Conservation (phyloP, 1,139 yeast species). For the Sugiyamaella pinicola region DNA sequence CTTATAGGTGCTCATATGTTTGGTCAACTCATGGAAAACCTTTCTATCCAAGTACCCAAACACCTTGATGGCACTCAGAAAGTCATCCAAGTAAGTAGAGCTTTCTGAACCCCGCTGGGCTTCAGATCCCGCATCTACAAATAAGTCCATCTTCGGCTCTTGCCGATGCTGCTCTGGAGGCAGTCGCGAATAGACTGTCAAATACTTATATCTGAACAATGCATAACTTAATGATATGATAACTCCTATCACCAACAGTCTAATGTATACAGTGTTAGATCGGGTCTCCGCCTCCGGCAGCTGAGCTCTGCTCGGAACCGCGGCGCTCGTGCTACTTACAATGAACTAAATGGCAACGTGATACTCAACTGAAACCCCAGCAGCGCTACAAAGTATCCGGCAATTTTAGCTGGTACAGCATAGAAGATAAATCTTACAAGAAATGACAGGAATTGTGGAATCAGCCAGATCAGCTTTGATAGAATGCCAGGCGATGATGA, state of each 20-base stretch:
- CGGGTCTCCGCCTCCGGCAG: too few species aligned
- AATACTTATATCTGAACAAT: conserved; percentile 52
- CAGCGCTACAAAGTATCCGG: conserved; percentile 26
- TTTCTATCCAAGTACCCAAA: conserved; percentile 90
- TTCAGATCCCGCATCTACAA: conserved; percentile 42
- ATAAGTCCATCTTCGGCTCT: conserved; percentile 49
- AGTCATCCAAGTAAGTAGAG: conserved; percentile 77
- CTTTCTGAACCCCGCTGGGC: conserved; percentile 47
- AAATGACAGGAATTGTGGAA: conserved; percentile 24
- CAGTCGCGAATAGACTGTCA: conserved; percentile 55
- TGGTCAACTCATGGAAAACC: conserved; percentile 90
- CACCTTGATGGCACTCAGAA: conserved; percentile 84
- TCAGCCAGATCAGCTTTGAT: conserved; percentile 9
- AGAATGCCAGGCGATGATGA: conserved; percentile 1
- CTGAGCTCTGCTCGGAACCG: too few species aligned
- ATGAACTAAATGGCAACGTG: conserved; percentile 35
- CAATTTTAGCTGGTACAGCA: conserved; percentile 27
- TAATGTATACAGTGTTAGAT: conserved; percentile 16
- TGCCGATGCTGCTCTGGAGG: conserved; percentile 52
- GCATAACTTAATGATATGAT: conserved; percentile 40
- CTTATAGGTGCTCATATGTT: conserved; percentile 88
- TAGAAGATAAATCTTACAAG: conserved; percentile 25
- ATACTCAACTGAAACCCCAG: conserved; percentile 34
- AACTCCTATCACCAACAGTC: conserved; percentile 30
- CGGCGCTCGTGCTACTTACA: conserved; percentile 29